phyloP scores from a whole-genome alignment of 768 basidiomycete species.

The Gelatoporia subvermispora region DNA sequence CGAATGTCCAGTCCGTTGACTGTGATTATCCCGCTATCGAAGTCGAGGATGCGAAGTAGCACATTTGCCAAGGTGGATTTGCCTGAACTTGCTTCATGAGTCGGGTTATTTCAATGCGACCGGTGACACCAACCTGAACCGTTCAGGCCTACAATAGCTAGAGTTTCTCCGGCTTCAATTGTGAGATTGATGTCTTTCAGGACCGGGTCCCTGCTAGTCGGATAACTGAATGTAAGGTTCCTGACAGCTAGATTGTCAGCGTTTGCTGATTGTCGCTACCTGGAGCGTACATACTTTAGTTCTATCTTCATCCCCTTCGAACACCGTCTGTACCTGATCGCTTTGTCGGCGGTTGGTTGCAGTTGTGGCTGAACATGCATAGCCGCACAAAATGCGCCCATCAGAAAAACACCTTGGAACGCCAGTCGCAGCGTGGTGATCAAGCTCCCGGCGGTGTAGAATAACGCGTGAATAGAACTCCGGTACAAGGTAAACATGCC shows the following conservation, averaged over 20 bases:
- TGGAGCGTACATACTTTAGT: slow-evolving; percentile 46
- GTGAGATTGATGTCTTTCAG: slow-evolving; percentile 66
- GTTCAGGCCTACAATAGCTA: slow-evolving; percentile 84
- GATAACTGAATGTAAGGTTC: slow-evolving; percentile 73
- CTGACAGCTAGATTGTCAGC: slow-evolving; percentile 25
- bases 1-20: slow-evolving; percentile 72
- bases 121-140: slow-evolving; percentile 56
- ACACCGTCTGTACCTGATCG: slow-evolving; percentile 41
- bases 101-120: neutral
- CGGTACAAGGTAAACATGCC: slow-evolving; percentile 83
- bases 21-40: slow-evolving; percentile 60
- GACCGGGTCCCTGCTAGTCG: slow-evolving; percentile 63
- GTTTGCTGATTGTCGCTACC: neutral
- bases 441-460: slow-evolving; percentile 60
- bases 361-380: slow-evolving; percentile 65
- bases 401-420: slow-evolving; percentile 82
- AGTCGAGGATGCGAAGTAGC: slow-evolving; percentile 73
- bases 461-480: slow-evolving; percentile 66
- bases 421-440: slow-evolving; percentile 63
- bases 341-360: slow-evolving; percentile 53
- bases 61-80: slow-evolving; percentile 87
- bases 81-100: slow-evolving; percentile 35
- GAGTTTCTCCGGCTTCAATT: slow-evolving; percentile 68
- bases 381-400: slow-evolving; percentile 82
- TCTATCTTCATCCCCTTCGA: slow-evolving; percentile 65